Evolutionary conservation across 176 grass and related monocot genomes (phyloP).

Genomic region (Oryza nivara): DNA sequence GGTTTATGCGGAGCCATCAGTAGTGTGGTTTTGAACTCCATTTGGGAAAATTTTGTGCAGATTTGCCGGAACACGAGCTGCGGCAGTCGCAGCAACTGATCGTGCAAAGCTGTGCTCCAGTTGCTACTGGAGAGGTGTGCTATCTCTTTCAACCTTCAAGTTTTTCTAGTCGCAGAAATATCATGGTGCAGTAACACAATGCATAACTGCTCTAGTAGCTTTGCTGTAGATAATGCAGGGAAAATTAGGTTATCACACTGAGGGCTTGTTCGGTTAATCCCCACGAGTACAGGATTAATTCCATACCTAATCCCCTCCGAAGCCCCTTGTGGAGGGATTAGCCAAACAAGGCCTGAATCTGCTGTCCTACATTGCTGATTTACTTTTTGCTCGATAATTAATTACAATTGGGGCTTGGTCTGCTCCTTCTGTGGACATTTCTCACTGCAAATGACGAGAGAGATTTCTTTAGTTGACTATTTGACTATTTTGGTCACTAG

Average conservation of each 20-base stretch:
- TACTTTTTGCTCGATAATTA: not conserved
- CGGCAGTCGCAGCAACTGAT: slow-evolving; percentile 21
- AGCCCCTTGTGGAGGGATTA: no score
- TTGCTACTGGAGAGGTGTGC: slow-evolving; percentile 50
- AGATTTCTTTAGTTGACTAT: slow-evolving; percentile 7
- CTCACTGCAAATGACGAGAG: not conserved
- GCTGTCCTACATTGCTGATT: not conserved
- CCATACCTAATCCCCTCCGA: no score
- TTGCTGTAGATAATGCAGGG: not conserved
- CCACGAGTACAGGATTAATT: no score
- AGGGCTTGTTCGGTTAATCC: no score
- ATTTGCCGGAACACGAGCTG: slow-evolving; percentile 37
- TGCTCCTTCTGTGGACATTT: not conserved
- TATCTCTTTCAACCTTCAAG: not conserved
- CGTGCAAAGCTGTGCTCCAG: not conserved
- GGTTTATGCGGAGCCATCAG: not conserved
- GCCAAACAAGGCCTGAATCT: not conserved
- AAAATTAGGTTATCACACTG: not conserved
- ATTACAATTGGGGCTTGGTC: not conserved
- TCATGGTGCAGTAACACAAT: not conserved
- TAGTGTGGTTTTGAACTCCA: slow-evolving; percentile 13
- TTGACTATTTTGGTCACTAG: slow-evolving; percentile 4
- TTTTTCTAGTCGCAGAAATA: not conserved
- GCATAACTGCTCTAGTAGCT: not conserved
- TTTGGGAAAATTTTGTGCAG: slow-evolving; percentile 43